phyloP scores from a whole-genome alignment of 148 eudicot genomes.

The Amaranthus hypochondriacus region DNA sequence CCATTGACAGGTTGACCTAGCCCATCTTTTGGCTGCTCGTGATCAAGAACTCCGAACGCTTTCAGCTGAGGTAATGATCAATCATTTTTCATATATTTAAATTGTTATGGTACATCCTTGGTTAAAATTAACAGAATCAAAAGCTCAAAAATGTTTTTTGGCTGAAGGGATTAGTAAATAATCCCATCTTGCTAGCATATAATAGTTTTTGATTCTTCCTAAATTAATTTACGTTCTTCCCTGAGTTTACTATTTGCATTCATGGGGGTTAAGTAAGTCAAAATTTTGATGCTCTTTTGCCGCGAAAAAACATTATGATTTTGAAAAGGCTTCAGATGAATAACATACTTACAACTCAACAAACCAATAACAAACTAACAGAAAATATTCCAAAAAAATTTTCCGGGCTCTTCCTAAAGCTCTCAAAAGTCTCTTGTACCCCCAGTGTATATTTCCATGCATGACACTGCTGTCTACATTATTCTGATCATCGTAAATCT shows the following conservation, averaged over 20 bases:
- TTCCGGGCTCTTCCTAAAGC: too few species aligned
- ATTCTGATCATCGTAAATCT: not conserved
- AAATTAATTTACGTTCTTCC: not conserved
- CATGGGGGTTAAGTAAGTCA: too few species aligned
- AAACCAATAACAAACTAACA: too few species aligned
- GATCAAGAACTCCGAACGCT: slow-evolving; percentile 96
- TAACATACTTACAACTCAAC: too few species aligned
- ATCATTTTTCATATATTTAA: not conserved
- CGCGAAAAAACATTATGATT: not conserved
- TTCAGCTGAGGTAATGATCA: slow-evolving; percentile 89
- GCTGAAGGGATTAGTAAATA: not conserved
- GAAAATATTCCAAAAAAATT: too few species aligned
- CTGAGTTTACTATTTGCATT: not conserved
- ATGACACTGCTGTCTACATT: not conserved
- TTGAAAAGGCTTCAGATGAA: too few species aligned
- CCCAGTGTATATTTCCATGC: too few species aligned
- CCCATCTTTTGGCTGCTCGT: slow-evolving; percentile 93
- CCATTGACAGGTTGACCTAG: slow-evolving; percentile 81
- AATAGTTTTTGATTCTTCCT: not conserved
- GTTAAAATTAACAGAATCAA: not conserved
- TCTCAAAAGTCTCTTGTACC: too few species aligned
- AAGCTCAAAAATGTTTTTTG: not conserved
- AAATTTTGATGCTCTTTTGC: not conserved
- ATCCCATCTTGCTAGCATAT: too few species aligned
- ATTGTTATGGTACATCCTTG: not conserved